Conservation (phyloP, 2,329 filamentous ascomycete genomes). For the Ophiostoma australiae region DNA sequence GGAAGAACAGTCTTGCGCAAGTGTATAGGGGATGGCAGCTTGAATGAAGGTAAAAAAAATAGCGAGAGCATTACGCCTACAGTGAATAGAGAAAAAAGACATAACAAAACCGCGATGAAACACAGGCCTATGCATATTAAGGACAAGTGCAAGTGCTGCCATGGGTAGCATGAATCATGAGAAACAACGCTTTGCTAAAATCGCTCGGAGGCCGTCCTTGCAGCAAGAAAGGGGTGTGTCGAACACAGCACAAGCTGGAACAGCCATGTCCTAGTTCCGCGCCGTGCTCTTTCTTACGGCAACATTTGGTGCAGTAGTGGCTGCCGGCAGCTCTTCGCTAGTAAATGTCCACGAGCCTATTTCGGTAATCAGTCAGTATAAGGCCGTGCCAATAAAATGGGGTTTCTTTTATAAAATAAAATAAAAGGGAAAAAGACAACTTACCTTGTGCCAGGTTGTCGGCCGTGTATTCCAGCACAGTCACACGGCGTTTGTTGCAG, state of each 20-base stretch:
- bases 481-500: constrained; percentile 86
- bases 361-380: neutral
- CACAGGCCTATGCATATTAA: neutral
- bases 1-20: neutral
- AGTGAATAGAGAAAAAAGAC: neutral
- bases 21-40: neutral
- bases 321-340: neutral
- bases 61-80: neutral
- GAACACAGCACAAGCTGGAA: neutral
- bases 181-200: neutral
- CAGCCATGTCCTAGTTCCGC: neutral
- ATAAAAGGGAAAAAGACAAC: constrained; percentile 32
- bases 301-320: neutral
- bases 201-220: neutral
- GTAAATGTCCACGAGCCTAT: constrained; percentile 13
- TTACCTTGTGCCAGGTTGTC: constrained; percentile 84
- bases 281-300: neutral
- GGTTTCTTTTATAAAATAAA: neutral
- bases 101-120: neutral
- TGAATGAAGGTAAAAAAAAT: neutral
- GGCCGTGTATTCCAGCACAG: constrained; percentile 85
- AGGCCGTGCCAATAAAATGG: neutral
- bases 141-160: neutral
- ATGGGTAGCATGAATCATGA: neutral
- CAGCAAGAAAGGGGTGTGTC: neutral